A percentile compares a stretch with the other conserved stretches of the same genome.
Evolutionary conservation across 2,329 filamentous ascomycete genomes (phyloP).

Genomic region (Allantophomopsis cytisporea): DNA sequence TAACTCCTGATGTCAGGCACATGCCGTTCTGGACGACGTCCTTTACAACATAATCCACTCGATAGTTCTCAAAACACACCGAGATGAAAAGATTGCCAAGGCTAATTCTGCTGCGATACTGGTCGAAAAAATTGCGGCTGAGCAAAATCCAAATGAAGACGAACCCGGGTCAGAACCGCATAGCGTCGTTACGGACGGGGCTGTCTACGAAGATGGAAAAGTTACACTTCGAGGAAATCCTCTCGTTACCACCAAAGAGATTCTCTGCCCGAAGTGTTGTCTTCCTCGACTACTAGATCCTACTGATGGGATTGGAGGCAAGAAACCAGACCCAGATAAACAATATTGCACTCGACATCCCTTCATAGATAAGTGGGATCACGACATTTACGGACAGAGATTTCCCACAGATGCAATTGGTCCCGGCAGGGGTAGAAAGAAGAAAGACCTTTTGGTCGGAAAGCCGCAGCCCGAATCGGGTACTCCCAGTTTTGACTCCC

Average conservation of each 20-base stretch:
- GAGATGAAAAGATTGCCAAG: constrained; percentile 64
- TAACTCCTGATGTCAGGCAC: constrained; percentile 27
- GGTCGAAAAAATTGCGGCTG: constrained; percentile 36
- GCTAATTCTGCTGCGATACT: constrained; percentile 50
- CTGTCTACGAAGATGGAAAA: constrained; percentile 55
- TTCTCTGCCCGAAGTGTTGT: constrained; percentile 62
- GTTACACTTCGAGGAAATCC: constrained; percentile 60
- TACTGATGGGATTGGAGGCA: constrained; percentile 53
- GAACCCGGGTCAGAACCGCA: constrained; percentile 27
- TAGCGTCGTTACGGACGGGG: constrained; percentile 51
- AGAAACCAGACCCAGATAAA: constrained; percentile 49
- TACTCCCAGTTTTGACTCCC: constrained; percentile 30
- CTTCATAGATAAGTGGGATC: constrained; percentile 62
- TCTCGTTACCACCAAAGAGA: constrained; percentile 55
- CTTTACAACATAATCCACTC: constrained; percentile 68
- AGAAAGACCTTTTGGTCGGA: constrained; percentile 54
- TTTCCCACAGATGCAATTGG: constrained; percentile 61
- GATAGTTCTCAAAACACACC: constrained; percentile 60
- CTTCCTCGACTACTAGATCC: constrained; percentile 62
- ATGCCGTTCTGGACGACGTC: constrained; percentile 58
- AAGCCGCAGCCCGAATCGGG: constrained; percentile 10
- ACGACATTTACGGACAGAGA: constrained; percentile 72
- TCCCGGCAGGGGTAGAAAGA: constrained; percentile 68
- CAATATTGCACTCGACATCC: constrained; percentile 72
- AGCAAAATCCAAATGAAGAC: constrained; percentile 10